Percentiles rank a stretch among this genome's conserved stretches.
phyloP scores from a whole-genome alignment of 2,329 filamentous ascomycete genomes.

The Xylaria arbuscula region DNA sequence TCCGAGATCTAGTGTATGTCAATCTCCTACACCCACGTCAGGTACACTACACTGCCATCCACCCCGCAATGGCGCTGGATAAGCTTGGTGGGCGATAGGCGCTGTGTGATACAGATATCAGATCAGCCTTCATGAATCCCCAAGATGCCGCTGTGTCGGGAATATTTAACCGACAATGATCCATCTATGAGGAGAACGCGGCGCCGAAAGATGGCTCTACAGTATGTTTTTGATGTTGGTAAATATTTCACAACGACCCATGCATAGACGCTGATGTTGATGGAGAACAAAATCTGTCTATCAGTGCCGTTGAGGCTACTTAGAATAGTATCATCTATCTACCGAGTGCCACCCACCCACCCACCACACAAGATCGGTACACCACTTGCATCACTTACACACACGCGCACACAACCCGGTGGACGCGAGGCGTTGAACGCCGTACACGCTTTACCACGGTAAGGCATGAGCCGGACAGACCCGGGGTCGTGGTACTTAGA shows the following conservation, averaged over 20 bases:
- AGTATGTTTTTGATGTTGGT: constrained; percentile 10
- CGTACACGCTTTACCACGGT: not conserved
- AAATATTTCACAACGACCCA: constrained; percentile 30
- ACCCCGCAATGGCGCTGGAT: constrained; percentile 1
- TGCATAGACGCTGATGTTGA: constrained; percentile 22
- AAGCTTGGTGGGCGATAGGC: not conserved
- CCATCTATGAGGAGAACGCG: constrained; percentile 10
- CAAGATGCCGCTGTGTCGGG: constrained; percentile 3
- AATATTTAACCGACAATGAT: constrained; percentile 21
- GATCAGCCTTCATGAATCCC: not conserved
- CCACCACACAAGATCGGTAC: not conserved
- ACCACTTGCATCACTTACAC: not conserved
- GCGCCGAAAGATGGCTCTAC: constrained; percentile 23
- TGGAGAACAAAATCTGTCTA: not conserved
- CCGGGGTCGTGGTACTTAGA: constrained; percentile 1
- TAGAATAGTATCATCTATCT: constrained; percentile 19
- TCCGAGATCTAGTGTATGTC: not conserved
- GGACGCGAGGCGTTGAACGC: not conserved
- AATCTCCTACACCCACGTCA: not conserved
- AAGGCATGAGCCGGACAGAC: not conserved
- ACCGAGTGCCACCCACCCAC: constrained; percentile 11
- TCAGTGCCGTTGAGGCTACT: constrained; percentile 2
- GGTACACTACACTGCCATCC: not conserved
- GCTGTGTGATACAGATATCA: not conserved
- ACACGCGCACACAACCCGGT: not conserved